A percentile compares a stretch with the other conserved stretches of the same genome.
Conservation (phyloP, 257 asterid genomes). For the Knoxia roxburghii region DNA sequence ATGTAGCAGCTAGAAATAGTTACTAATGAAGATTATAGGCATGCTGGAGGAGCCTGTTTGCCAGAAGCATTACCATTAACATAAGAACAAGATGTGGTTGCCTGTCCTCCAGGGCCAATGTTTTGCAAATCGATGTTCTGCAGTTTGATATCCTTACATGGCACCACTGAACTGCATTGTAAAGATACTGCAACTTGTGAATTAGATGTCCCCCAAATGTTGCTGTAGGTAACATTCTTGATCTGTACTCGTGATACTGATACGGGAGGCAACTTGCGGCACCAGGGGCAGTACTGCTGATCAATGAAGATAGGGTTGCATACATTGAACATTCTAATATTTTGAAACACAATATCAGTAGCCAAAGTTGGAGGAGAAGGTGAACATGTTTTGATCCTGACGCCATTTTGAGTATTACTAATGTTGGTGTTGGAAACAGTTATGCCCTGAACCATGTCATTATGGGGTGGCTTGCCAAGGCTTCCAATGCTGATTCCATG, state of each 20-base stretch:
- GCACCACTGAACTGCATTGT: slow-evolving; percentile 39
- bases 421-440: slow-evolving; percentile 39
- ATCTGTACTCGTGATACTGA: slow-evolving; percentile 40
- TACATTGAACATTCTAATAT: slow-evolving; percentile 43
- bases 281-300: slow-evolving; percentile 56
- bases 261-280: too few species aligned
- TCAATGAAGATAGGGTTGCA: slow-evolving; percentile 61
- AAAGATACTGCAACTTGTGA: slow-evolving; percentile 41
- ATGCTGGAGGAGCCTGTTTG: slow-evolving; percentile 38
- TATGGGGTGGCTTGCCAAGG: slow-evolving; percentile 35
- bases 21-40: slow-evolving; percentile 26
- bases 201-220: slow-evolving; percentile 53
- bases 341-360: slow-evolving; percentile 33
- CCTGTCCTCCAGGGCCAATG: slow-evolving; percentile 31
- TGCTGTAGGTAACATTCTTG: slow-evolving; percentile 44
- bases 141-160: slow-evolving; percentile 50
- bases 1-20: not conserved
- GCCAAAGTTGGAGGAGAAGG: slow-evolving; percentile 35
- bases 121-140: slow-evolving; percentile 39
- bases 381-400: slow-evolving; percentile 69
- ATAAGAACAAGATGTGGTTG: slow-evolving; percentile 38
- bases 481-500: slow-evolving; percentile 77
- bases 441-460: slow-evolving; percentile 34
- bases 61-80: slow-evolving; percentile 45
- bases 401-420: slow-evolving; percentile 47